These are phyloP conservation scores for Lepraria neglecta DNA, from an alignment of 495 filamentous ascomycete genomes.

Conservation along the genomic window DNA sequence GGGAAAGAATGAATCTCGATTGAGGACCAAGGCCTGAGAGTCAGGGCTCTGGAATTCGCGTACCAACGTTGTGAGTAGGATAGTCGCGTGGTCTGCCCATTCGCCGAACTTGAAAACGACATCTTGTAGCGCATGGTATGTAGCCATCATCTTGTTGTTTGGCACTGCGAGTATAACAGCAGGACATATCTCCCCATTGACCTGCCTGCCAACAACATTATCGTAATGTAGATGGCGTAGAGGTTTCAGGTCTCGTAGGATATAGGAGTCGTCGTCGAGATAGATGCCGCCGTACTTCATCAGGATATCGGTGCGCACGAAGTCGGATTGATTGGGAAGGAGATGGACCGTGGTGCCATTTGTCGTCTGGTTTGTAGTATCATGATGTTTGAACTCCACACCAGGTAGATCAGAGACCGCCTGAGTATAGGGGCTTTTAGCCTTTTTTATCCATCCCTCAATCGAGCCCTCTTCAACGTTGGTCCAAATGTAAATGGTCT, in stretches of 20 bases:
- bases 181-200: neutral
- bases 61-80: constrained; percentile 1
- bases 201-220: constrained; percentile 4
- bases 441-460: neutral
- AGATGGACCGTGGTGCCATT: neutral
- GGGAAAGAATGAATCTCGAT: constrained; percentile 2
- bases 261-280: constrained; percentile 13
- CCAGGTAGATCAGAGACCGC: neutral
- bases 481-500: constrained; percentile 2
- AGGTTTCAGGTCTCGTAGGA: constrained; percentile 2
- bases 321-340: constrained; percentile 5
- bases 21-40: neutral
- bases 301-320: constrained; percentile 6
- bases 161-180: constrained; percentile 4
- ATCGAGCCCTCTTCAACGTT: neutral
- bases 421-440: neutral
- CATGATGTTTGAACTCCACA: neutral
- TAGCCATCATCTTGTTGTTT: neutral
- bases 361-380: neutral
- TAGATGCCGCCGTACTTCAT: constrained; percentile 12
- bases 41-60: neutral
- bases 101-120: neutral
- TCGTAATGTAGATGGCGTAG: neutral
- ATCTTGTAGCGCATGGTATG: constrained; percentile 6
- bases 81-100: constrained; percentile 5